Evolutionary conservation across 306 rosid genomes (phyloP).

Genomic region (Fragaria nilgerrensis): DNA sequence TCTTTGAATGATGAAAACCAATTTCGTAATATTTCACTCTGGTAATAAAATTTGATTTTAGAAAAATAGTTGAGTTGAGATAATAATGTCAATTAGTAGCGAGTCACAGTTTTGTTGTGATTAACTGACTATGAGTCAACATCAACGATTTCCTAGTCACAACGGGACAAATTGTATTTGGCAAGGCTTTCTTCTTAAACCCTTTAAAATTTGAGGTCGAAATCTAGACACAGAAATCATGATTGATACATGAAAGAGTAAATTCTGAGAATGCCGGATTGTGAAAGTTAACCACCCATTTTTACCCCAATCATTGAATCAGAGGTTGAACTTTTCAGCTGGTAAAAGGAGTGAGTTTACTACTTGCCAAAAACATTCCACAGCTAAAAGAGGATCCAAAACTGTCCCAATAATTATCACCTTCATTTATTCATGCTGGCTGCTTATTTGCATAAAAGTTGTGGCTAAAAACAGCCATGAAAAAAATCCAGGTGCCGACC

Average conservation of each 20-base stretch:
- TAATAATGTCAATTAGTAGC: no score
- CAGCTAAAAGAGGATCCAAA: background rate
- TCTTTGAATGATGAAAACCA: no score
- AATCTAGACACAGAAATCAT: background rate
- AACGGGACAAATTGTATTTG: background rate
- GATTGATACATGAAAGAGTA: background rate
- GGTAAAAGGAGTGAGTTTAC: background rate
- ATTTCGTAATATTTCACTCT: no score
- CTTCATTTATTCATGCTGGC: background rate
- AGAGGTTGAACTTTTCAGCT: background rate
- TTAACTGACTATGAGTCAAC: no score
- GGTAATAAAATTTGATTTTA: no score
- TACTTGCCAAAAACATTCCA: background rate
- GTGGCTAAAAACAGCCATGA: background rate
- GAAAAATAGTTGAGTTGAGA: no score
- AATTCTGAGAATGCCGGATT: no score
- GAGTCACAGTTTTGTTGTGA: no score
- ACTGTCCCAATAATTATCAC: background rate
- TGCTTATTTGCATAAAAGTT: background rate
- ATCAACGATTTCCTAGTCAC: background rate
- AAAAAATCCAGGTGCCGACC: background rate
- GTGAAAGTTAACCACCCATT: background rate
- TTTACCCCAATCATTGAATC: background rate
- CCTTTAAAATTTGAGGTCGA: background rate
- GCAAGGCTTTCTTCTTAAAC: background rate